A percentile compares a stretch with the other conserved stretches of the same genome.
Evolutionary conservation across 257 asterid genomes (phyloP).

Genomic region (Solanum arcanum): DNA sequence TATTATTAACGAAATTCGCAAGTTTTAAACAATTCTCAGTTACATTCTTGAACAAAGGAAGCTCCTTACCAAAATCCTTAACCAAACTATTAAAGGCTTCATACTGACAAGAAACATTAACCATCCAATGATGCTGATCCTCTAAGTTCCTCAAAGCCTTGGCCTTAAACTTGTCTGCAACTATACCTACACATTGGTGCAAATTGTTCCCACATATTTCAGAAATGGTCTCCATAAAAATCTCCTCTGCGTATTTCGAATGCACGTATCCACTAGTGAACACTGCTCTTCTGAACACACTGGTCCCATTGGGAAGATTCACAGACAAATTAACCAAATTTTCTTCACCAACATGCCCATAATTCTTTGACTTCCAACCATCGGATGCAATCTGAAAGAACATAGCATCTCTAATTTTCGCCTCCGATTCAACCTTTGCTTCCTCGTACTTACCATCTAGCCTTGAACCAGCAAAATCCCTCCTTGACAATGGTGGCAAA

Average conservation of each 20-base stretch:
- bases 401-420: slow-evolving; percentile 88
- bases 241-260: slow-evolving; percentile 72
- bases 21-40: slow-evolving; percentile 61
- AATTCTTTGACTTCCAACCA: slow-evolving; percentile 61
- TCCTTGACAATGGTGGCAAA: slow-evolving; percentile 47
- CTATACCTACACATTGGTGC: slow-evolving; percentile 83
- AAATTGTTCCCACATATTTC: slow-evolving; percentile 65
- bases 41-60: slow-evolving; percentile 62
- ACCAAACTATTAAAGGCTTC: slow-evolving; percentile 64
- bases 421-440: slow-evolving; percentile 59
- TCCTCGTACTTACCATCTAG: slow-evolving; percentile 67
- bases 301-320: slow-evolving; percentile 92
- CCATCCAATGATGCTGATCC: slow-evolving; percentile 90
- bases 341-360: slow-evolving; percentile 31
- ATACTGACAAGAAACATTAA: slow-evolving; percentile 75
- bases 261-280: slow-evolving; percentile 58
- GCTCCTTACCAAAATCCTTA: slow-evolving; percentile 76
- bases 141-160: slow-evolving; percentile 72
- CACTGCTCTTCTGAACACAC: slow-evolving; percentile 65
- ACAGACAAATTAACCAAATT: slow-evolving; percentile 59
- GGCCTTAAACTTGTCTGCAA: slow-evolving; percentile 80
- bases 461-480: slow-evolving; percentile 50
- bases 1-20: slow-evolving; percentile 55
- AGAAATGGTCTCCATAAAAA: slow-evolving; percentile 70
- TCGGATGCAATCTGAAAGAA: slow-evolving; percentile 85